These are phyloP conservation scores for Suhomyces faveliae DNA, from an alignment of 805 yeast species.

Conservation along the genomic window DNA sequence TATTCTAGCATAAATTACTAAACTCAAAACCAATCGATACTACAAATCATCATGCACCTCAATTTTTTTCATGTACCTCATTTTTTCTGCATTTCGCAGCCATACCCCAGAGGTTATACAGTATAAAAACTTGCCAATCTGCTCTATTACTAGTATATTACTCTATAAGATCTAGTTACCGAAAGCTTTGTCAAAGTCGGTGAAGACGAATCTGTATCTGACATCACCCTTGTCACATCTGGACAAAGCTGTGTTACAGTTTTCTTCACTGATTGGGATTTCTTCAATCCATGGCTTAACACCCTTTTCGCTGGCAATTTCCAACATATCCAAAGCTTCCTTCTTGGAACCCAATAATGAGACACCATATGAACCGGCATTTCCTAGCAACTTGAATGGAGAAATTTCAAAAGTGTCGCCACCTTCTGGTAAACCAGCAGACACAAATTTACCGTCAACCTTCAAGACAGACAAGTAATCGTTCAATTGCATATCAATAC, in stretches of 20 bases:
- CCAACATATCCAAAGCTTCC: conserved; percentile 66
- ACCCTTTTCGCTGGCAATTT: conserved; percentile 57
- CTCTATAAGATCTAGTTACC: conserved; percentile 15
- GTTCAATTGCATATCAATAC: conserved; percentile 49
- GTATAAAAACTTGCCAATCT: neutral
- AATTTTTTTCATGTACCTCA: no score
- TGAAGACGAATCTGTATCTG: conserved; percentile 62
- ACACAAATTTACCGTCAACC: conserved; percentile 56
- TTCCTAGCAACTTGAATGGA: conserved; percentile 51
- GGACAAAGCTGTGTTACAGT: conserved; percentile 54
- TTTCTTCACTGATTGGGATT: conserved; percentile 51
- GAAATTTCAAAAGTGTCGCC: conserved; percentile 44
- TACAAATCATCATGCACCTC: no score
- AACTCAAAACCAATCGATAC: no score
- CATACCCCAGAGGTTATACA: conserved; percentile 1
- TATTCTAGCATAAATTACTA: no score
- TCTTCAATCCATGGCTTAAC: conserved; percentile 65
- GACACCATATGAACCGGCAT: conserved; percentile 54
- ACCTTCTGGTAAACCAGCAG: conserved; percentile 63
- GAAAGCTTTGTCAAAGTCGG: conserved; percentile 52
- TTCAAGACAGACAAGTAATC: conserved; percentile 49
- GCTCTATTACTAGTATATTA: neutral
- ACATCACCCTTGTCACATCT: conserved; percentile 56
- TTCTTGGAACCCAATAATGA: conserved; percentile 60
- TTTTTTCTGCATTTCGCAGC: neutral